A percentile compares a stretch with the other conserved stretches of the same genome.
Evolutionary conservation across 139 green algal genomes (phyloP).

Genomic region (Dunaliella sp.): DNA sequence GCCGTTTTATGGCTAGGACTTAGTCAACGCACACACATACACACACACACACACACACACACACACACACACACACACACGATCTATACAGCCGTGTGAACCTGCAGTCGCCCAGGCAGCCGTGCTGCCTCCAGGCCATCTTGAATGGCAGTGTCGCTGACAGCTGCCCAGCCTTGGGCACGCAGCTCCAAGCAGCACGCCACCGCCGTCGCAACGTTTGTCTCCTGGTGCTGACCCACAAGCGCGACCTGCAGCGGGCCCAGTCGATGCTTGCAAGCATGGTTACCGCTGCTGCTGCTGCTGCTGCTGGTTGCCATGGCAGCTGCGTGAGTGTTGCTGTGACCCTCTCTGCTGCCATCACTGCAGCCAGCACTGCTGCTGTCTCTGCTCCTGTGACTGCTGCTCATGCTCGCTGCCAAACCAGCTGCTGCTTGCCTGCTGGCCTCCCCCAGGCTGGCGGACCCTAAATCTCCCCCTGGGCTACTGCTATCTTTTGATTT

Average conservation of each 20-base stretch:
- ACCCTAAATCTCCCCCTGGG: neutral
- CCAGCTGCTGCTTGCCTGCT: neutral
- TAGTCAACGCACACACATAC: no score
- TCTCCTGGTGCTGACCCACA: slow-evolving; percentile 64
- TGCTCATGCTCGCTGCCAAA: no score
- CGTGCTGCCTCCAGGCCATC: slow-evolving; percentile 41
- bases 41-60: no score
- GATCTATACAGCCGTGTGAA: no score
- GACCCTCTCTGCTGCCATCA: neutral
- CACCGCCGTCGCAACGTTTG: slow-evolving; percentile 67
- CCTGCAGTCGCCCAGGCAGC: slow-evolving; percentile 73
- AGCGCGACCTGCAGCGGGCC: slow-evolving; percentile 36
- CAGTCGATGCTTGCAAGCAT: neutral
- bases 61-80: no score
- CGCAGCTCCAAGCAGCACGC: slow-evolving; percentile 46
- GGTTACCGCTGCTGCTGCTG: neutral
- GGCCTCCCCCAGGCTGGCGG: neutral
- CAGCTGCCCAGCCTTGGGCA: slow-evolving; percentile 29
- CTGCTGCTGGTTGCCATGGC: neutral
- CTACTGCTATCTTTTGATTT: no score
- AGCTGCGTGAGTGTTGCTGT: no score
- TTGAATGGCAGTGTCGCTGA: slow-evolving; percentile 22
- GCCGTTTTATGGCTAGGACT: no score
- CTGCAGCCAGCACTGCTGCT: neutral
- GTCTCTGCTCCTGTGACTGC: neutral